phyloP scores from a whole-genome alignment of 345 rosid species.

The Euphorbia tirucalli region DNA sequence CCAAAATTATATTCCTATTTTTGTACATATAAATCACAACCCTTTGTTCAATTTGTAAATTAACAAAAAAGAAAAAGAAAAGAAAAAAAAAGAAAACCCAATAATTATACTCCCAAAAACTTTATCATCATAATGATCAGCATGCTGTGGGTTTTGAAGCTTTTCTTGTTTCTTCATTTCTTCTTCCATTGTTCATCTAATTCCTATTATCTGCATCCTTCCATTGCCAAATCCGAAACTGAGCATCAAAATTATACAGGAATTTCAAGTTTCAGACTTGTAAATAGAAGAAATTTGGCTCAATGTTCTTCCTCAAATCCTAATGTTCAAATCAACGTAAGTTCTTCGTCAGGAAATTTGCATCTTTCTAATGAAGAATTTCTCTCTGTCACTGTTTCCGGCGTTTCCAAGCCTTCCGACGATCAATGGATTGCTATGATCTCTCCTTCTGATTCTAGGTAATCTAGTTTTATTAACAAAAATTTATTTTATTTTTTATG shows the following conservation, averaged over 20 bases:
- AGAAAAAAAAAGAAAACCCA: no score
- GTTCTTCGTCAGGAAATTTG: neutral
- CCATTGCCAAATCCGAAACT: conserved; percentile 21
- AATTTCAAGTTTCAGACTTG: conserved; percentile 46
- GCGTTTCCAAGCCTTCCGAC: conserved; percentile 37
- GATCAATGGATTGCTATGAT: conserved; percentile 70
- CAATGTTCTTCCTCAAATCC: conserved; percentile 34
- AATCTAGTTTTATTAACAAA: conserved; percentile 7
- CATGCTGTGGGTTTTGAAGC: neutral
- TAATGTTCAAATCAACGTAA: conserved; percentile 30
- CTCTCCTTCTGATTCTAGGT: conserved; percentile 54
- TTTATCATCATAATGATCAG: neutral
- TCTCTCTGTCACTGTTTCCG: conserved; percentile 45
- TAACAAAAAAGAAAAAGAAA: no score
- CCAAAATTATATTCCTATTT: neutral
- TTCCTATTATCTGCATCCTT: conserved; percentile 33
- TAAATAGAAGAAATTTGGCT: conserved; percentile 42
- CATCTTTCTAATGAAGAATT: conserved; percentile 36
- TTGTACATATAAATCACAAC: neutral
- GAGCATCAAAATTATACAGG: conserved; percentile 45
- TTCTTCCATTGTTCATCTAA: conserved; percentile 1
- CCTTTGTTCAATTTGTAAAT: no score
- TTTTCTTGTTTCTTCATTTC: neutral
- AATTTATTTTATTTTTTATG: no score
- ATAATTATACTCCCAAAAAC: neutral